A percentile compares a stretch with the other conserved stretches of the same genome.
phyloP scores from a whole-genome alignment of 2,329 filamentous ascomycete genomes.

The Sphaerulina populicola region DNA sequence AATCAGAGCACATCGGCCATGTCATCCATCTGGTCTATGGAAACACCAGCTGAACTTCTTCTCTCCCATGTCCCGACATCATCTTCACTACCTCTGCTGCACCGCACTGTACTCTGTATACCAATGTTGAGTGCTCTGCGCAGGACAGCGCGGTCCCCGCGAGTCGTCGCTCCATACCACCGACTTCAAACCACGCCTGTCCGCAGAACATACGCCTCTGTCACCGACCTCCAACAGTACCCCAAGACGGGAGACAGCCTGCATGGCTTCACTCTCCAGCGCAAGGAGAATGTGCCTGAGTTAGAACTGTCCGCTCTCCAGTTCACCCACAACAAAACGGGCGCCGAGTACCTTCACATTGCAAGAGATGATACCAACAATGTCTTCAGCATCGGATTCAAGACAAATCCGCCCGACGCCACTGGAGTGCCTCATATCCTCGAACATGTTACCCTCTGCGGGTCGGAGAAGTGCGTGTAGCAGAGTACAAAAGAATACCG shows the following conservation, averaged over 20 bases:
- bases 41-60: not conserved
- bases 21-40: too few relatives aligned
- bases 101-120: not conserved
- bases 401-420: conserved; percentile 94
- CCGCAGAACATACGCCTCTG: conserved; percentile 47
- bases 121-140: conserved; percentile 23
- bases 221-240: conserved; percentile 66
- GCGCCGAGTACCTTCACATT: conserved; percentile 91
- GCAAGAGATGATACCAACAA: conserved; percentile 95
- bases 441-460: conserved; percentile 93
- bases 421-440: conserved; percentile 95
- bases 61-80: not conserved
- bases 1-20: too few relatives aligned
- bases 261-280: conserved; percentile 84
- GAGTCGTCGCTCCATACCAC: conserved; percentile 20
- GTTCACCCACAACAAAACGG: conserved; percentile 87
- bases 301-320: conserved; percentile 85
- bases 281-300: conserved; percentile 87
- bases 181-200: conserved; percentile 7
- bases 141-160: conserved; percentile 19
- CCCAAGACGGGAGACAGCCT: conserved; percentile 76
- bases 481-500: not conserved
- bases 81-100: conserved; percentile 2
- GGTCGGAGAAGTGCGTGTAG: conserved; percentile 68
- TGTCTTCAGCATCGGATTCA: conserved; percentile 98